Evolutionary conservation across 352 stramenopile genomes (phyloP), one percentile per base, ranked within the genome.

Genomic region (Phytophthora pseudosyringae): DNA sequence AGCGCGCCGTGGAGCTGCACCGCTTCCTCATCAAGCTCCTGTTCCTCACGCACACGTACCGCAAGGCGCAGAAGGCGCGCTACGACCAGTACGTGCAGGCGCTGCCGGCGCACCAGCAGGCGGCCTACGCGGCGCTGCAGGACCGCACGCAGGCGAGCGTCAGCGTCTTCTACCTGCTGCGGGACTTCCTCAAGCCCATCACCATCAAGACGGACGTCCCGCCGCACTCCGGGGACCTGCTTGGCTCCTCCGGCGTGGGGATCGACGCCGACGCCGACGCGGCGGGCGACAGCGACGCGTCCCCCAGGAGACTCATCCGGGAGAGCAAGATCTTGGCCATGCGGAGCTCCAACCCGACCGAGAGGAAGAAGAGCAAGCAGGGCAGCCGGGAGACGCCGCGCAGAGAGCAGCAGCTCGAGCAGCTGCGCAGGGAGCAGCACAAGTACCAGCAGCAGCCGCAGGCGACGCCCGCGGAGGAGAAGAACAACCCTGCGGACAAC

Each of bases 311-410:
- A 31, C 59, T 88, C 48, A 81, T 92, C 40, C 81, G 81, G 33
- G 83, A 90, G 73, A 90, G 78, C 64, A 89, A 88, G 46, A 92
- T 92, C 68, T 69, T 90, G 16, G 63, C 67, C 8, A 89, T 90
- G 80, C 72, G 71, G 31, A 74, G 26, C 47, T 76, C 65, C 8
- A 73, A 73, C 21, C 13, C 58, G 9, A 59, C 25, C 44, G 51
- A 67, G 9, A 47, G 31, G 12, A 78, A 45, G 9, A 54, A 40
- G 3, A 69, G 21, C 21, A 21, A 55, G 7, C n/a, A 50, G 21
- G 52, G 15, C 11, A 49, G 7, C 28, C 45, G 25, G 10, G 49
- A 51, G 53, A 71, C 15, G 21, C 29, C 6, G 53, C 54, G 63
- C 52, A 63, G 41, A 51, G 21, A 69, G 51, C 55, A 69, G 15